Base-by-base conservation (phyloP, 495 filamentous ascomycete species). In the Lepidopterella palustris region DNA sequence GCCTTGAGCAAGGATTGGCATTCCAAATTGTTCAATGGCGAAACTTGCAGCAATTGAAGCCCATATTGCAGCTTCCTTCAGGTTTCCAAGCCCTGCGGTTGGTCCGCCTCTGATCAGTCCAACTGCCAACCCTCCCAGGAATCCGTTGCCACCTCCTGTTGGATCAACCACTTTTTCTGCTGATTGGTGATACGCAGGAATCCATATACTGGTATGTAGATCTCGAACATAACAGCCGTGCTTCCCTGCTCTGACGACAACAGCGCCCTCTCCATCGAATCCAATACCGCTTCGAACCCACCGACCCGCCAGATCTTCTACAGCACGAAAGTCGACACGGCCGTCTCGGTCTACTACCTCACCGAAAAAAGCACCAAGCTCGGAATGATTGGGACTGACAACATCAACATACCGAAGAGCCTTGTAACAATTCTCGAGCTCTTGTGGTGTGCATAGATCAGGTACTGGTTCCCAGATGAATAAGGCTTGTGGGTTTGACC, bases 381-480 rank as follows among this genome's bases (percentile, higher is more conserved):
- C 93, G 50, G 82, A 71, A 69, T 93, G 87, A 70, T 98, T 98
- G 15, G 93, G 92, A 54, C 86, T 90, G 68, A 93, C 84, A 53
- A 96, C 77, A 69, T 97, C 87, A 28, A 97, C 84, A 18, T 86
- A 72, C n/a, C 78, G 77, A 24, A 88, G 79, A 15, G 84, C 84
- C 53, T 86, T 82, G 31, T 86, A 81, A 73, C 86, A 88, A 59
- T 82, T 86, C 1, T 84, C 75, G 51, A 90, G 77, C 71, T 97
- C 84, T 59, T 83, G 80, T 0, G 89, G 88, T 0, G 78, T 83
- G 70, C 93, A 97, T 1, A 88, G 80, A 68, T 95, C 89, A 10
- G 95, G 93, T 3, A 96, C 86, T 3, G 93, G 93, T 69, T 98
- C 93, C 93, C 93, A 98, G 39, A 97, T 82, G 70, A 97, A 86